Conservation (phyloP, 768 basidiomycete genomes). For the Lactifluus piperatus region DNA sequence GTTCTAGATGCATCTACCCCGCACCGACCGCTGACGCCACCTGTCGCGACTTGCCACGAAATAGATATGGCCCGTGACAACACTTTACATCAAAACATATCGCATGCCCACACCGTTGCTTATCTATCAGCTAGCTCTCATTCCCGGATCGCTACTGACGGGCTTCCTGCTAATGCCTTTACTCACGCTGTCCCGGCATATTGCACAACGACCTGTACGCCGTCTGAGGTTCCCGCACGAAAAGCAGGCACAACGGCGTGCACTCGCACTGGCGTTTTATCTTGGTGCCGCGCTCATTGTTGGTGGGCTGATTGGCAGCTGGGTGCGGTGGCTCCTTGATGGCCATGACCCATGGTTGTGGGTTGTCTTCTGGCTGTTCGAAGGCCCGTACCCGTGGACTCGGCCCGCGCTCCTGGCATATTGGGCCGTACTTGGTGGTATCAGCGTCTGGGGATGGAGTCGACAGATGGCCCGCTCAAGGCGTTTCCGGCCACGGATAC, state of each 20-base stretch:
- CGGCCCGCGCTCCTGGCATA: constrained; percentile 71
- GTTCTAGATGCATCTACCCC: neutral
- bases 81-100: constrained; percentile 82
- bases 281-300: constrained; percentile 68
- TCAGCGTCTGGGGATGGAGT: constrained; percentile 94
- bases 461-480: constrained; percentile 77
- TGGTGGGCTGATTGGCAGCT: constrained; percentile 76
- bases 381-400: constrained; percentile 71
- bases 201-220: constrained; percentile 76
- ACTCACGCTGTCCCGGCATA: constrained; percentile 83
- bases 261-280: constrained; percentile 82
- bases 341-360: constrained; percentile 85
- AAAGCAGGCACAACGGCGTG: constrained; percentile 71
- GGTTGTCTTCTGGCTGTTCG: constrained; percentile 68
- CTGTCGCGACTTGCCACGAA: neutral
- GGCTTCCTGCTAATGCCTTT: constrained; percentile 93
- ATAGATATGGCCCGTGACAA: constrained; percentile 74
- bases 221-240: constrained; percentile 78
- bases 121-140: constrained; percentile 84
- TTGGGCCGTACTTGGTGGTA: constrained; percentile 70
- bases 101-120: constrained; percentile 88
- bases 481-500: constrained; percentile 45
- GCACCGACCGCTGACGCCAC: neutral
- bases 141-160: constrained; percentile 85
- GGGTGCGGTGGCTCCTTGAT: constrained; percentile 82